A percentile compares a stretch with the other conserved stretches of the same genome.
phyloP scores from a whole-genome alignment of 2,329 filamentous ascomycete species.

The Calonectria hawksworthii region DNA sequence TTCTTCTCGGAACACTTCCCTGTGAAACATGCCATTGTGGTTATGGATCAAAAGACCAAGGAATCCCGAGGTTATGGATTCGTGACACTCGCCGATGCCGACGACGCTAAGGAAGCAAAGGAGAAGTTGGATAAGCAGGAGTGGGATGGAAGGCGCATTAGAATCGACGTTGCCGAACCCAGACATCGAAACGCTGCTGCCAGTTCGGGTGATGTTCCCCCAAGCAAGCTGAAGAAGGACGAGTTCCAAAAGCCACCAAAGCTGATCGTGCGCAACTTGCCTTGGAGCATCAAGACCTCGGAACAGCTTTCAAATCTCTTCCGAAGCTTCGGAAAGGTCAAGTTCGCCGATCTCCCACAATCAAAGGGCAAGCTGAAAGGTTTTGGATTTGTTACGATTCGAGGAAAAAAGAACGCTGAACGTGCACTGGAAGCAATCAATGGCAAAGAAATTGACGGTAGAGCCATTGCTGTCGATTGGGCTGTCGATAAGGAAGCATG shows the following conservation, averaged over 20 bases:
- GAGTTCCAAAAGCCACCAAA: conserved; percentile 75
- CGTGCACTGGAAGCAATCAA: conserved; percentile 88
- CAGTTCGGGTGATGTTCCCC: conserved; percentile 53
- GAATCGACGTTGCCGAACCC: conserved; percentile 89
- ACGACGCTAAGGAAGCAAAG: conserved; percentile 87
- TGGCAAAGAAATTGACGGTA: conserved; percentile 89
- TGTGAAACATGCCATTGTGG: conserved; percentile 95
- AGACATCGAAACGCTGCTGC: conserved; percentile 77
- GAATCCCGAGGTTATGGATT: conserved; percentile 94
- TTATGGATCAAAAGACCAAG: conserved; percentile 88
- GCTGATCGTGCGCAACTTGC: conserved; percentile 91
- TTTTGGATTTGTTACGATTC: conserved; percentile 92
- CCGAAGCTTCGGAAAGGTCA: conserved; percentile 90
- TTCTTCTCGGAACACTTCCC: conserved; percentile 96
- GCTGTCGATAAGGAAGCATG: conserved; percentile 93
- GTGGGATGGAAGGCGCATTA: conserved; percentile 85
- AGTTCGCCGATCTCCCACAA: conserved; percentile 87
- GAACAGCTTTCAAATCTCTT: conserved; percentile 87
- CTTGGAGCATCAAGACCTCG: conserved; percentile 92
- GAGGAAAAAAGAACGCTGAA: conserved; percentile 91
- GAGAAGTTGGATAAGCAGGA: conserved; percentile 84
- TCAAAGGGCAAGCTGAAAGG: conserved; percentile 82
- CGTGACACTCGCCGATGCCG: conserved; percentile 94
- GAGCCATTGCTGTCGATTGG: conserved; percentile 94
- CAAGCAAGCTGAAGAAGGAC: conserved; percentile 70